Evolutionary conservation across 768 basidiomycete species (phyloP), one percentile per base, ranked within the genome.

Genomic region (Thelephora ganbajun): DNA sequence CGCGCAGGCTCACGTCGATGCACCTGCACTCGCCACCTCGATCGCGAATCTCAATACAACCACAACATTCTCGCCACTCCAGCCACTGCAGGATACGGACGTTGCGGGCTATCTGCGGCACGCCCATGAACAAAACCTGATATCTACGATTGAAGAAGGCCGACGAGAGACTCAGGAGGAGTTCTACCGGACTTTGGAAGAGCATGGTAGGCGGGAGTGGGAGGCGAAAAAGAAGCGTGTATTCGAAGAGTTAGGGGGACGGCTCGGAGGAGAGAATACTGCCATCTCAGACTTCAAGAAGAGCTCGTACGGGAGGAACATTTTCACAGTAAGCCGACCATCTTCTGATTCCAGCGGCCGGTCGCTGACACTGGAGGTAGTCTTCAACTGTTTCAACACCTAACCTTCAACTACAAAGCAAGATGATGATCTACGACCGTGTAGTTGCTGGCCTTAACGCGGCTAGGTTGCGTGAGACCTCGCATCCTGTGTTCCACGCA

Each of bases 341-440:
- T 36, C 39, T 43, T 48, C 20, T 34, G 11, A 26, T 35, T 34
- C n/a, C 13, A 36, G 44, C 50, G 34, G 33, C 16, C 39, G 33
- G 26, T 47, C 18, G 44, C 36, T 45, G 48, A 43, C 50, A 36
- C 22, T 46, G 11, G 51, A 45, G 49, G 14, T 44, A 72, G 66
- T 59, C 71, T 39, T 66, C 67, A 47, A 63, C 69, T 1, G 66
- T 71, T 1, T 78, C 82, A 1, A 77, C 71, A 50, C 64, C 81
- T 18, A 77, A 72, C 12, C 61, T 86, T 35, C 84, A 88, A 58
- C 85, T 85, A 82, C 91, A 93, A 62, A 79, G 74, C 63, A 88
- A 87, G 65, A 92, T 97, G 92, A 89, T 97, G 84, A 81, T 79
- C 11, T 99, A 97, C 61, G 87, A 93, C 67, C 77, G 79, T 43